A percentile compares a stretch with the other conserved stretches of the same genome.
These are phyloP conservation scores for Skeletonema costatum DNA, from an alignment of 108 stramenopile species.

Conservation along the genomic window DNA sequence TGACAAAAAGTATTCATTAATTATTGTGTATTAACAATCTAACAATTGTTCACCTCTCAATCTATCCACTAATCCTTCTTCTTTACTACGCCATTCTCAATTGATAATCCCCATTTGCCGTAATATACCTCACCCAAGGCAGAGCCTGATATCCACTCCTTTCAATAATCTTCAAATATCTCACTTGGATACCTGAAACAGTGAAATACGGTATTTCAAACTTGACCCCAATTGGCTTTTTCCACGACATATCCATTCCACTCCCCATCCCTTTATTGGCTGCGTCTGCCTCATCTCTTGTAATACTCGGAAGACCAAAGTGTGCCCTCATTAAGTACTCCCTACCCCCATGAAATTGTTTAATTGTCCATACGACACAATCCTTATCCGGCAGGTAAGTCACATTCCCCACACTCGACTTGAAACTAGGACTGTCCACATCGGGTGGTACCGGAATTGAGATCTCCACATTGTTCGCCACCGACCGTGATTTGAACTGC, in stretches of 20 bases:
- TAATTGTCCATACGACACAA: slow-evolving; percentile 97
- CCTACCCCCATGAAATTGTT: slow-evolving; percentile 93
- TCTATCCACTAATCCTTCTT: no score
- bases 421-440: slow-evolving; percentile 99
- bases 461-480: slow-evolving; percentile 99
- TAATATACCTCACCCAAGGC: slow-evolving; percentile 99
- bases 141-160: slow-evolving; percentile 98
- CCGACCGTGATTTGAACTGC: slow-evolving; percentile 96
- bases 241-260: slow-evolving; percentile 80
- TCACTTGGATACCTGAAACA: slow-evolving; percentile 98
- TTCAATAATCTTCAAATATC: slow-evolving; percentile 99
- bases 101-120: slow-evolving; percentile 98
- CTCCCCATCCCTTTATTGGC: slow-evolving; percentile 56
- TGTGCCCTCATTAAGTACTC: slow-evolving; percentile 99
- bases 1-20: no score
- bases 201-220: slow-evolving; percentile 99
- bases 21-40: no score
- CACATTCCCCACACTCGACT: slow-evolving; percentile 94
- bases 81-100: slow-evolving; percentile 90
- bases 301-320: slow-evolving; percentile 97
- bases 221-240: slow-evolving; percentile 92
- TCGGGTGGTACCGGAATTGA: slow-evolving; percentile 98
- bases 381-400: slow-evolving; percentile 98
- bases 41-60: no score
- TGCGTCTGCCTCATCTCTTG: slow-evolving; percentile 70